Evolutionary conservation across 768 basidiomycete genomes (phyloP).

Genomic region (Porpolomopsis calyptriformis): DNA sequence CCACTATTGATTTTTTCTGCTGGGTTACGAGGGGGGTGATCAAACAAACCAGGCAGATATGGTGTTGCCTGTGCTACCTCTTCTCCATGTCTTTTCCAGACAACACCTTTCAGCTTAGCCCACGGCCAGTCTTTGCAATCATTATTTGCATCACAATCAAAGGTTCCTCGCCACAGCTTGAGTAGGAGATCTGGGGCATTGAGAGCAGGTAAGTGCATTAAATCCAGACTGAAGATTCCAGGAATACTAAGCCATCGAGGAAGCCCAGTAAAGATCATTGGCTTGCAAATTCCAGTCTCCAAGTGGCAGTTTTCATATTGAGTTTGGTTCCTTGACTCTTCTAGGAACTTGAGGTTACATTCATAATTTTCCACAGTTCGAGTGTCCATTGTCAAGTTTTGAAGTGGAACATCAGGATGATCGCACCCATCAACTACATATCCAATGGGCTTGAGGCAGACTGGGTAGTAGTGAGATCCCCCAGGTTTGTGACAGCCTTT

Average conservation of each 20-base stretch:
- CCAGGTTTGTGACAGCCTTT: slow-evolving; percentile 20
- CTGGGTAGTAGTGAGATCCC: slow-evolving; percentile 25
- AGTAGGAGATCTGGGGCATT: slow-evolving; percentile 25
- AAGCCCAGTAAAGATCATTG: slow-evolving; percentile 28
- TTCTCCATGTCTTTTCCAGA: slow-evolving; percentile 21
- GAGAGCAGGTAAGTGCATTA: slow-evolving; percentile 30
- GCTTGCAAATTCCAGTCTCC: slow-evolving; percentile 26
- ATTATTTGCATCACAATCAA: slow-evolving; percentile 16
- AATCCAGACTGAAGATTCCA: slow-evolving; percentile 14
- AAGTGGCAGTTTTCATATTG: slow-evolving; percentile 18
- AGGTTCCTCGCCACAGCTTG: slow-evolving; percentile 12
- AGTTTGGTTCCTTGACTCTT: slow-evolving; percentile 13
- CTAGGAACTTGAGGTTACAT: slow-evolving; percentile 7
- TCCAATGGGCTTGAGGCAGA: slow-evolving; percentile 17
- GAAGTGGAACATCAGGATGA: slow-evolving; percentile 17
- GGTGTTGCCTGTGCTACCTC: slow-evolving; percentile 14
- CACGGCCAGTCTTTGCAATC: slow-evolving; percentile 13
- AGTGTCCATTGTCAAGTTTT: slow-evolving; percentile 4
- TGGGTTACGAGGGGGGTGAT: slow-evolving; percentile 23
- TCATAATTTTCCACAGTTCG: slow-evolving; percentile 6
- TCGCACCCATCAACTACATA: slow-evolving; percentile 14
- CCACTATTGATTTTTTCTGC: slow-evolving; percentile 22
- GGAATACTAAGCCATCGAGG: slow-evolving; percentile 26
- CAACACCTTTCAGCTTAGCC: slow-evolving; percentile 10
- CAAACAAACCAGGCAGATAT: slow-evolving; percentile 25